Evolutionary conservation across 352 stramenopile species (phyloP).

Genomic region (Phytophthora pluvialis): DNA sequence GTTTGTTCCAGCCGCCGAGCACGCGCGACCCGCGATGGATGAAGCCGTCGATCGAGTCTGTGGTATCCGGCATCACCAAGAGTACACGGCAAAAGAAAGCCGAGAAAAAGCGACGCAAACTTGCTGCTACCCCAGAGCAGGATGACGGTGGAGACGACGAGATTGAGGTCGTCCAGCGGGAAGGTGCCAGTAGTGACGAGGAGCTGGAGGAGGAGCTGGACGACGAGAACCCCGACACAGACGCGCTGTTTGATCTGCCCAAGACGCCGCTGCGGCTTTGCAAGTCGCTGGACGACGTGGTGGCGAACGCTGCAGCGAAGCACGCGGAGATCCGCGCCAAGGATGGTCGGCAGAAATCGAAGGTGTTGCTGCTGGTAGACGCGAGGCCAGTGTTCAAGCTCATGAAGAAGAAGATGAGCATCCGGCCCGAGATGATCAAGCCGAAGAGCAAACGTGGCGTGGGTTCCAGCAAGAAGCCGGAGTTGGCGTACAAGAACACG

Average conservation of each 20-base stretch:
- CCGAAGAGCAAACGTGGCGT: constrained; percentile 64
- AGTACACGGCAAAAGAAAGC: constrained; percentile 41
- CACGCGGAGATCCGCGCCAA: constrained; percentile 60
- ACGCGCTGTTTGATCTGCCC: constrained; percentile 13
- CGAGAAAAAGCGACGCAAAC: constrained; percentile 49
- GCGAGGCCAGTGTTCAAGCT: constrained; percentile 59
- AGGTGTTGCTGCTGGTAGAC: constrained; percentile 70
- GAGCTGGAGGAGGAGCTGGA: constrained; percentile 26
- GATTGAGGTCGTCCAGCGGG: constrained; percentile 31
- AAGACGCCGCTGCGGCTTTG: constrained; percentile 56
- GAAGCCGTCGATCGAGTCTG: constrained; percentile 53
- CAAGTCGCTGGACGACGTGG: constrained; percentile 56
- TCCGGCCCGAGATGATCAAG: constrained; percentile 62
- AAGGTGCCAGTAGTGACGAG: constrained; percentile 21
- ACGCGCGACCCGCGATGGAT: constrained; percentile 77
- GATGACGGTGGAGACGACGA: constrained; percentile 32
- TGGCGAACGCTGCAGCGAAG: constrained; percentile 41
- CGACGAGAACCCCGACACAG: constrained; percentile 16
- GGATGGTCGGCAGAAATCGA: constrained; percentile 71
- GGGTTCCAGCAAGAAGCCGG: constrained; percentile 64
- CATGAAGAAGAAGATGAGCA: constrained; percentile 63
- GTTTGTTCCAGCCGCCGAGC: constrained; percentile 76
- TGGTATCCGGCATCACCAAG: constrained; percentile 45
- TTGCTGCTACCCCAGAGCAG: constrained; percentile 24
- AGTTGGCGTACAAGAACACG: constrained; percentile 62